Evolutionary conservation across 2,329 filamentous ascomycete species (phyloP).

Genomic region (Pseudogymnoascus sp.): DNA sequence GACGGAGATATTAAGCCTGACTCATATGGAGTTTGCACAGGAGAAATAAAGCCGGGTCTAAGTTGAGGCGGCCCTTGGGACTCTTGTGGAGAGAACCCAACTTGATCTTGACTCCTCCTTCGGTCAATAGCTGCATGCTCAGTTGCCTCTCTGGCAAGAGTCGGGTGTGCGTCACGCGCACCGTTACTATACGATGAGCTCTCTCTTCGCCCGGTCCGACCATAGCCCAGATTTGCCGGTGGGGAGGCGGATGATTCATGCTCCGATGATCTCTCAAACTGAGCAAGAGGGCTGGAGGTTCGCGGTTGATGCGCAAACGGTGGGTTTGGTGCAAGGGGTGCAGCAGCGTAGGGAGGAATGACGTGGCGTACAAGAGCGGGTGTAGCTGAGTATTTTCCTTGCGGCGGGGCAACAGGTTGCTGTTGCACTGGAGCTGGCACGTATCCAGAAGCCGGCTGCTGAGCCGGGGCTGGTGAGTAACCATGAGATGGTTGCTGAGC

Average conservation of each 20-base stretch:
- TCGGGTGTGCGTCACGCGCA: not conserved
- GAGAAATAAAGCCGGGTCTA: not conserved
- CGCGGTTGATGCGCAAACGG: slow-evolving; percentile 52
- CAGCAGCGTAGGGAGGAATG: slow-evolving; percentile 34
- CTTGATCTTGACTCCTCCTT: slow-evolving; percentile 4
- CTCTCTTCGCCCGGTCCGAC: slow-evolving; percentile 15
- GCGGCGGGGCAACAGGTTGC: slow-evolving; percentile 22
- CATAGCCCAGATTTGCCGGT: not conserved
- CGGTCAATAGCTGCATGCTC: slow-evolving; percentile 17
- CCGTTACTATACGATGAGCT: slow-evolving; percentile 17
- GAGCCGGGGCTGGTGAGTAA: slow-evolving; percentile 18
- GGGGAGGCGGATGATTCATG: slow-evolving; percentile 14
- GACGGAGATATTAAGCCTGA: slow-evolving; percentile 47
- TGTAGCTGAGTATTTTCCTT: slow-evolving; percentile 31
- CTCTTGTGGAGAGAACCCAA: slow-evolving; percentile 22
- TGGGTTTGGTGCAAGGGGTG: slow-evolving; percentile 35
- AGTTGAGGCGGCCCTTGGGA: slow-evolving; percentile 47
- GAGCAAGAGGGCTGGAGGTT: slow-evolving; percentile 59
- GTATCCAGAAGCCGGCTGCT: slow-evolving; percentile 45
- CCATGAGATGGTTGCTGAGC: slow-evolving; percentile 12
- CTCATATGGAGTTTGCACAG: slow-evolving; percentile 27
- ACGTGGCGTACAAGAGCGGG: slow-evolving; percentile 26
- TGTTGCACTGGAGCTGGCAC: slow-evolving; percentile 46
- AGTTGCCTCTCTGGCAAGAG: slow-evolving; percentile 19
- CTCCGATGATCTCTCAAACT: slow-evolving; percentile 45